Evolutionary conservation across 768 basidiomycete species (phyloP).

Genomic region (Exidia glandulosa): DNA sequence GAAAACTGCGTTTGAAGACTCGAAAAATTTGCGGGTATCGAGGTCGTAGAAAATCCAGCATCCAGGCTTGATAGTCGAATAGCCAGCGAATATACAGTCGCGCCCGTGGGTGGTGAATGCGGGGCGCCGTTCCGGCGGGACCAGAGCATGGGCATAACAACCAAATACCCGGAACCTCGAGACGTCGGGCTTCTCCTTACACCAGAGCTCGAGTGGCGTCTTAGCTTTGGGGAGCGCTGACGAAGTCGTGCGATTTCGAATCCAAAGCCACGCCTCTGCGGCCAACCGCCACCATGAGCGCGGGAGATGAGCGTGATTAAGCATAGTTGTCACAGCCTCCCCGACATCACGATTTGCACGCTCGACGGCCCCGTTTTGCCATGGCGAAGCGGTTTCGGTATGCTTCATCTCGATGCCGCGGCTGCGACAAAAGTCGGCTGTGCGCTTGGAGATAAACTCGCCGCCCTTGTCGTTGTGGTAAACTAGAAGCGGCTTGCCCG

Average conservation of each 20-base stretch:
- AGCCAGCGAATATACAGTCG: conserved; percentile 24
- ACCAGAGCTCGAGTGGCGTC: conserved; percentile 9
- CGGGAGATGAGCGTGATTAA: not conserved
- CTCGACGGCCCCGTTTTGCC: not conserved
- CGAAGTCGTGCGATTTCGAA: conserved; percentile 8
- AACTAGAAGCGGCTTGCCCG: not conserved
- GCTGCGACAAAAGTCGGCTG: not conserved
- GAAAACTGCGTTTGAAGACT: conserved; percentile 20
- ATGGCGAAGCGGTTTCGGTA: not conserved
- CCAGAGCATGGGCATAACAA: conserved; percentile 9
- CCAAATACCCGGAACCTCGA: conserved; percentile 8
- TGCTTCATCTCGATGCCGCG: not conserved
- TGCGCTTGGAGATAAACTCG: not conserved
- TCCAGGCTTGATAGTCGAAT: conserved; percentile 20
- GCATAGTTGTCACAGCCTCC: not conserved
- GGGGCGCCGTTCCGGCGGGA: conserved; percentile 2
- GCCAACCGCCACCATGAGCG: not conserved
- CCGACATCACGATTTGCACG: not conserved
- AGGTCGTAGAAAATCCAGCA: conserved; percentile 25
- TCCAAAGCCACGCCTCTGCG: not conserved
- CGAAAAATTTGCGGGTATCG: conserved; percentile 15
- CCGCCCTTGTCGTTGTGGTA: not conserved
- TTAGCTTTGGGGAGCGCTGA: not conserved
- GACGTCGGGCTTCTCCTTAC: not conserved
- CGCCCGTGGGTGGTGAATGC: not conserved